Conservation (phyloP, 345 rosid species). For the Limnanthes douglasii region DNA sequence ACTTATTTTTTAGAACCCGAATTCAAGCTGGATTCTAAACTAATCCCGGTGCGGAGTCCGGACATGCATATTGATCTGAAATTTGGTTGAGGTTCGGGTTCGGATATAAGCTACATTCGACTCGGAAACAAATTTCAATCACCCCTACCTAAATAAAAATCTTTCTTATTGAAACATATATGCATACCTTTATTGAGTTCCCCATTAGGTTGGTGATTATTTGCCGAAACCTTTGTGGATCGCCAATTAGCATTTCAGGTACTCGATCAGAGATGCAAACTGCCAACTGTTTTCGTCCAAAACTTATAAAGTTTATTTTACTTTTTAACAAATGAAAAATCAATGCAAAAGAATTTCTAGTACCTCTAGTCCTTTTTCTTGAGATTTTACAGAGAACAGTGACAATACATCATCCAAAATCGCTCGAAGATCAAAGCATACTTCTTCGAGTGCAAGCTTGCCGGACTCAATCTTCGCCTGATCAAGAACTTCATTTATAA, state of each 20-base stretch:
- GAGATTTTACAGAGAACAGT: slow-evolving; percentile 84
- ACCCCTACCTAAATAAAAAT: background rate
- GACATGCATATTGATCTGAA: no score
- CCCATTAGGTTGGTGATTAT: slow-evolving; percentile 94
- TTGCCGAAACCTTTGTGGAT: slow-evolving; percentile 89
- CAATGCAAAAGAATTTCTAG: background rate
- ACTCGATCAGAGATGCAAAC: slow-evolving; percentile 73
- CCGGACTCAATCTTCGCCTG: slow-evolving; percentile 96
- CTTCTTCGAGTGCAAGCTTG: slow-evolving; percentile 87
- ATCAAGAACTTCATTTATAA: slow-evolving; percentile 87
- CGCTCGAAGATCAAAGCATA: slow-evolving; percentile 62
- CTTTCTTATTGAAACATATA: background rate
- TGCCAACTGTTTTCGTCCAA: slow-evolving; percentile 47
- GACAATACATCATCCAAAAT: slow-evolving; percentile 87
- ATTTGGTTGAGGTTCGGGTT: no score
- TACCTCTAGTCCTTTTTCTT: slow-evolving; percentile 89
- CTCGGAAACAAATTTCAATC: slow-evolving; percentile 1
- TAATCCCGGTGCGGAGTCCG: no score
- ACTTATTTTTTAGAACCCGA: no score
- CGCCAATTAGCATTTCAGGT: slow-evolving; percentile 78
- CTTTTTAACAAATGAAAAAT: no score
- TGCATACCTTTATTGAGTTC: slow-evolving; percentile 67
- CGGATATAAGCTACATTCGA: no score
- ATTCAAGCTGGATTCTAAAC: no score
- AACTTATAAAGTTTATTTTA: slow-evolving; percentile 3